Evolutionary conservation across 2,329 filamentous ascomycete species (phyloP).

Genomic region (Teratosphaeria nubilosa): DNA sequence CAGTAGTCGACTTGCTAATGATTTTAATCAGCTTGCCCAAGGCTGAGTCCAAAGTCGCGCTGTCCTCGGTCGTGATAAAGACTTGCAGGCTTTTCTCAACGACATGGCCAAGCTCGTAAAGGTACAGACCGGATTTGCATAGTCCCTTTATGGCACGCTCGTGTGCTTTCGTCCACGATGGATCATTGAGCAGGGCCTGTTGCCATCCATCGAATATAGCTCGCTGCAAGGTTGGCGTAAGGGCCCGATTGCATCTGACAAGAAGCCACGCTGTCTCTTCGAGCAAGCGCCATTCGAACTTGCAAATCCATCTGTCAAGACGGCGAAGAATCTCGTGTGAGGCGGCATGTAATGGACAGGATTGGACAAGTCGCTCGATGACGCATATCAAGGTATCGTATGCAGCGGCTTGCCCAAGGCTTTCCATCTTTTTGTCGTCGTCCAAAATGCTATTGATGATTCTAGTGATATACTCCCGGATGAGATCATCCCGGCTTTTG

Average conservation of each 20-base stretch:
- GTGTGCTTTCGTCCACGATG: background rate
- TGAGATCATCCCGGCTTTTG: slow-evolving; percentile 3
- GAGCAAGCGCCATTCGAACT: slow-evolving; percentile 1
- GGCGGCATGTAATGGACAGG: background rate
- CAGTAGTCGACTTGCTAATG: background rate
- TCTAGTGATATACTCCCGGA: slow-evolving; percentile 9
- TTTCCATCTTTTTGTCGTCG: slow-evolving; percentile 20
- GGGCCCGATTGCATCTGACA: background rate
- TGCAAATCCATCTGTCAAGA: background rate
- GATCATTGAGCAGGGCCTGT: background rate
- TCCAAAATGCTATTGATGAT: slow-evolving; percentile 37
- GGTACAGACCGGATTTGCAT: background rate
- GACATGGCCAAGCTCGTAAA: background rate
- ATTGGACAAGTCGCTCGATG: background rate
- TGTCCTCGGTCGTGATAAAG: background rate
- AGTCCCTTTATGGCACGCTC: background rate
- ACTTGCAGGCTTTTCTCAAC: background rate
- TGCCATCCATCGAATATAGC: background rate
- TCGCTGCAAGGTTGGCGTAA: background rate
- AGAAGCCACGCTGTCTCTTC: background rate
- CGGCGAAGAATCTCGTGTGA: background rate
- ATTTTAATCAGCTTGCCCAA: background rate
- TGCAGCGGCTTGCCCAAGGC: slow-evolving; percentile 3
- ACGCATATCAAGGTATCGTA: slow-evolving; percentile 5
- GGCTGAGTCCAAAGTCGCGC: background rate